Conservation (phyloP, 78 protist species). For the Dictyostelium discoideum region DNA sequence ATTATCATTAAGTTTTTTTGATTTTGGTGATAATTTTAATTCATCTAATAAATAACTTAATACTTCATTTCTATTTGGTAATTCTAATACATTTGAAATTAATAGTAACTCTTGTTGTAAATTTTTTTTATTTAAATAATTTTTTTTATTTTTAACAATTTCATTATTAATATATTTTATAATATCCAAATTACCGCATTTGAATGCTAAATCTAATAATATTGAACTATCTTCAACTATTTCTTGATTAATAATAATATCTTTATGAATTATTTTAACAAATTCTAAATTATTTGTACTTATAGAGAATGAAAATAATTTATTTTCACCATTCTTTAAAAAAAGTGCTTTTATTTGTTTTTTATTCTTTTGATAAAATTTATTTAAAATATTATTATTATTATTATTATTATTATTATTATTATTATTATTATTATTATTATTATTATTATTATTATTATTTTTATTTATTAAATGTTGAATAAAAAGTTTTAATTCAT, state of each 20-base stretch:
- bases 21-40: not conserved
- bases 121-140: not conserved
- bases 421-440: too few species aligned
- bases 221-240: not conserved
- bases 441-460: too few species aligned
- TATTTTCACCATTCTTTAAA: not conserved
- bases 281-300: not conserved
- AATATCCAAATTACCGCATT: not conserved
- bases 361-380: not conserved
- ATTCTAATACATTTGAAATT: not conserved
- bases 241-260: not conserved
- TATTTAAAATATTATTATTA: not conserved
- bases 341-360: not conserved
- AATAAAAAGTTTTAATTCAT: not conserved
- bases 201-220: not conserved
- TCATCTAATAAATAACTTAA: not conserved
- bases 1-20: not conserved
- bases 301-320: not conserved
- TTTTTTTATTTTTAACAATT: not conserved
- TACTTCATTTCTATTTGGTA: not conserved
- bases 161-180: not conserved
- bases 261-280: not conserved
- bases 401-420: too few species aligned
- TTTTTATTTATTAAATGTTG: not conserved
- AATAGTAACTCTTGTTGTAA: not conserved